These are phyloP conservation scores for Mycena maculata DNA, from an alignment of 768 basidiomycete species.

Conservation along the genomic window DNA sequence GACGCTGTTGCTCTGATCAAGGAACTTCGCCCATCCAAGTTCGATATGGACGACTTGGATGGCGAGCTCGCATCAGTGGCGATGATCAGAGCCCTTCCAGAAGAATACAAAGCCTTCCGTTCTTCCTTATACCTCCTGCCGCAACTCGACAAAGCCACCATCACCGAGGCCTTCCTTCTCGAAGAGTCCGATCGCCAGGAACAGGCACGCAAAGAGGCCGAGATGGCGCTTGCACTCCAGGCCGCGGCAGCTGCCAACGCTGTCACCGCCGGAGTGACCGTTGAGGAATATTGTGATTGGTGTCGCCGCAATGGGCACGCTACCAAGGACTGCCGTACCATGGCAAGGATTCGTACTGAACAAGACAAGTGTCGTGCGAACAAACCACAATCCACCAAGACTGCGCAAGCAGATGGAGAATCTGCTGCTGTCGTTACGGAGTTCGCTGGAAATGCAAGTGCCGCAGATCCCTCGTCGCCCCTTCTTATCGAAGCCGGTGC, in stretches of 20 bases:
- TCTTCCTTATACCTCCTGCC: conserved; percentile 25
- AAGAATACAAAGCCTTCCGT: conserved; percentile 32
- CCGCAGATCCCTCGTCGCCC: conserved; percentile 7
- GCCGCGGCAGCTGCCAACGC: neutral
- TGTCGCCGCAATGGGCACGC: conserved; percentile 5
- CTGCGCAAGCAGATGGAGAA: neutral
- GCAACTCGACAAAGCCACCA: conserved; percentile 19
- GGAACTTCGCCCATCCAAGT: conserved; percentile 28
- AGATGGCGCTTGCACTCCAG: neutral
- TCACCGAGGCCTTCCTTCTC: conserved; percentile 20
- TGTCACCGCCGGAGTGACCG: neutral
- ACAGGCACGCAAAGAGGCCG: no score
- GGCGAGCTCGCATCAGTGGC: no score
- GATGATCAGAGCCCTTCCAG: conserved; percentile 36
- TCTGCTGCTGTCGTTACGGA: conserved; percentile 1
- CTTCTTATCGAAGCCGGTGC: conserved; percentile 18
- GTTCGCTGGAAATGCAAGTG: conserved; percentile 32
- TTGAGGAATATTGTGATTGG: no score
- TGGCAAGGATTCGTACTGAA: neutral
- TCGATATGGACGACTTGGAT: conserved; percentile 28
- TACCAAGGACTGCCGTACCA: conserved; percentile 11
- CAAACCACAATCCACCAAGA: neutral
- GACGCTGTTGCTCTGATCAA: conserved; percentile 29
- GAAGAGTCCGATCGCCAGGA: no score
- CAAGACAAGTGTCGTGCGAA: neutral